Evolutionary conservation across 768 basidiomycete genomes (phyloP).

Genomic region (Mycena floridula): DNA sequence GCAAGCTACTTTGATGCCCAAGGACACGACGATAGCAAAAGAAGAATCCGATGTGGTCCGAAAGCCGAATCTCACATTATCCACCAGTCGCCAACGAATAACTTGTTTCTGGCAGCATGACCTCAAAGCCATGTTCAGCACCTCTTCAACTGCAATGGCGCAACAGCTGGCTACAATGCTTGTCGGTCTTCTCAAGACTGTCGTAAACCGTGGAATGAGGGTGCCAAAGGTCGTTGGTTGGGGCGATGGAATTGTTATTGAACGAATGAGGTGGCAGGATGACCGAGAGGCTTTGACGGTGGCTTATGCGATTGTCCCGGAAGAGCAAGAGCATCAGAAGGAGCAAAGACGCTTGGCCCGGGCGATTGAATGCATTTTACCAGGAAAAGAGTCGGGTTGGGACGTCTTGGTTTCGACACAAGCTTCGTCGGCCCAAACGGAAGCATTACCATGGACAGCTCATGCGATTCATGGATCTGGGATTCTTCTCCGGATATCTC

Average conservation of each 20-base stretch:
- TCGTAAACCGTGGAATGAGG: conserved; percentile 65
- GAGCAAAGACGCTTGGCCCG: conserved; percentile 69
- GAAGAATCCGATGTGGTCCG: too few relatives aligned
- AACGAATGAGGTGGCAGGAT: conserved; percentile 72
- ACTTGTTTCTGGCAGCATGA: conserved; percentile 97
- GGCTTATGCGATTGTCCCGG: conserved; percentile 79
- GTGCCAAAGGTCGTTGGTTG: conserved; percentile 74
- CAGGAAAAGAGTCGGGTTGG: conserved; percentile 76
- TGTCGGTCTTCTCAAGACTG: conserved; percentile 75
- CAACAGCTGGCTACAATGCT: conserved; percentile 87
- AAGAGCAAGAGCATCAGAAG: conserved; percentile 57
- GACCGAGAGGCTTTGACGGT: conserved; percentile 78
- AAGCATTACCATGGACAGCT: conserved; percentile 69
- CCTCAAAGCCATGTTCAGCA: conserved; percentile 80
- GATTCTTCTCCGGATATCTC: conserved; percentile 58
- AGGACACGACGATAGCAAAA: too few relatives aligned
- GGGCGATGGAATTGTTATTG: conserved; percentile 77
- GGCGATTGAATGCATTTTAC: conserved; percentile 77
- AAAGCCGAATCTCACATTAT: conserved; percentile 18
- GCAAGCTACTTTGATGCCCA: too few relatives aligned
- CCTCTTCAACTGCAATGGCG: conserved; percentile 55
- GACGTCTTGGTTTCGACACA: conserved; percentile 75
- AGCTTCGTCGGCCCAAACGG: conserved; percentile 67
- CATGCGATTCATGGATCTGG: conserved; percentile 51
- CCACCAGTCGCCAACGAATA: conserved; percentile 52